Evolutionary conservation across 345 rosid species (phyloP), one percentile per base, ranked within the genome.

Genomic region (Citrus mangshanensis): DNA sequence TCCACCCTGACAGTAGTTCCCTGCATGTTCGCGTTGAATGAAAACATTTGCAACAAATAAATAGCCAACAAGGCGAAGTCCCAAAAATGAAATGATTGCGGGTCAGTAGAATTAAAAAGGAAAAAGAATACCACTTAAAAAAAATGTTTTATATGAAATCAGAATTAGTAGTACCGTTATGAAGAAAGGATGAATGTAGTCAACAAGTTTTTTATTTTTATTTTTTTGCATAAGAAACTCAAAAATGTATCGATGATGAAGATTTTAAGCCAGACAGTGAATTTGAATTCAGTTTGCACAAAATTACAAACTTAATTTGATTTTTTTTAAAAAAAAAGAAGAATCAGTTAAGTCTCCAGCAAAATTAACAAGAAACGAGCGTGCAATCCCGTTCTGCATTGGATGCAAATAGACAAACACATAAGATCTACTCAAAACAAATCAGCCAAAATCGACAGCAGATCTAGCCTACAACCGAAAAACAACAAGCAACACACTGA

Each of bases 1-100:
- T 94, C 98, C 7, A 96, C 98, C 79, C 99, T 93, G 35, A 96
- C 99, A n/a, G 95, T 86, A 54, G 95, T 93, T 66, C 99, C 99
- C 99, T 96, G 88, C 71, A 74, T 35, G 81, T 73, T 35, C 25
- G n/a, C 13, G 30, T 54, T 28, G 9, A 7, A 28, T 4, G 1
- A 9, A 70, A 28, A 70, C 21, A 71, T 6, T 70, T 46, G 13
- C 58, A 70, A 18, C 3, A 70, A 27, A 70, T 14, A 14, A 22
- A 16, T 32, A 46, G 8, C 51, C 18, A 46, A 25, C 30, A 12
- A 69, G 24, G 58, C 14, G 21, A 68, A 40, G 30, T 38, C 12
- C 55, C 55, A 34, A 68, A 68, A 68, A 40, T 25, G 25, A 24
- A 40, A 24, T 16, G 21, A 68, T 38, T n/a, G 68, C 3, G 34